Base-by-base conservation (phyloP, 192 early-diverging fungal genomes). In the Backusella liffmaniae region DNA sequence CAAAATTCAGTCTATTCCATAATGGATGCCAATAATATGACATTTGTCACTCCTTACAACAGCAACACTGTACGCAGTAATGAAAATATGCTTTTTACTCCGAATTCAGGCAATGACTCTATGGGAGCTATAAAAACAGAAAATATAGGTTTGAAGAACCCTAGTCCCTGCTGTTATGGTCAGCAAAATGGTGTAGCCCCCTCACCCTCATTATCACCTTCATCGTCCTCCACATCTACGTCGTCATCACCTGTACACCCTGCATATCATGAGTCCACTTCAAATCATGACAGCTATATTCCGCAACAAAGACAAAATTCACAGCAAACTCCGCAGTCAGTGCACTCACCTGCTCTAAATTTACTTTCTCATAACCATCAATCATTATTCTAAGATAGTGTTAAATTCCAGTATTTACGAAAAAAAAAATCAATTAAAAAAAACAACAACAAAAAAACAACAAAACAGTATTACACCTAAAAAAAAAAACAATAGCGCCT, bases 181-280 rank as follows among this genome's bases (percentile, higher is more conserved):
- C 56, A 62, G 26, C 56, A 62, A 62, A 62, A 62, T 62, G 29
- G 23, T 30, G 42, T 46, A 16, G 32, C 16, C 10, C 29, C 70
- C 21, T 71, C 70, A 29, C 70, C 70, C 26, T 71, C 70, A 15
- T 49, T 71, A 71, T 71, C 70, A 30, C 70, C 70, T 49, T 71
- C 70, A 29, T 71, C 70, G 26, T 71, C 70, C 7, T 71, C 70
- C 15, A 71, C 70, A 44, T 71, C 70, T 30, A 44, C 70, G 18
- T 46, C 44, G 26, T 71, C 70, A 71, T 71, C 70, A 71, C 70
- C 70, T 49, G 41, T 49, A 49, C 70, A 71, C 42, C 70, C 70
- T 46, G 70, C 29, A 29, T 71, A 71, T 44, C 70, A 71, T 71
- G 70, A 46, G 23, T 49, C 70, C n/a, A 39, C 29, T 32, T 46